Conservation (phyloP, 257 asterid species). For the Nicotiana tabacum region DNA sequence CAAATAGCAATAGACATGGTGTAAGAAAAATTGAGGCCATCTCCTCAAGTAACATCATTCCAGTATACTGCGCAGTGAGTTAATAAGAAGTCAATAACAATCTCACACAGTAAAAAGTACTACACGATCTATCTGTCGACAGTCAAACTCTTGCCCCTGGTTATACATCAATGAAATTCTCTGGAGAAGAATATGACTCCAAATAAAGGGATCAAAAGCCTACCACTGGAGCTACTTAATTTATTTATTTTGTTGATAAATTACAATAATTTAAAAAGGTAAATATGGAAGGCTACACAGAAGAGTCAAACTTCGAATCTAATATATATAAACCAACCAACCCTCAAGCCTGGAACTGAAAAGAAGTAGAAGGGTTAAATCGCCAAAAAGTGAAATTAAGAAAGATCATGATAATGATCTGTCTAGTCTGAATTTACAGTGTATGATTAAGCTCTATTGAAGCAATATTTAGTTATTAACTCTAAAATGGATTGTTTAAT, state of each 20-base stretch:
- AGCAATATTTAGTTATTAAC: neutral
- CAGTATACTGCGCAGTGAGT: slow-evolving; percentile 67
- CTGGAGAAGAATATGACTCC: neutral
- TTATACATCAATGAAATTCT: neutral
- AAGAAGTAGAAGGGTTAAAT: neutral
- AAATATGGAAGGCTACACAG: neutral
- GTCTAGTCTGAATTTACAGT: neutral
- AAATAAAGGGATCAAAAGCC: neutral
- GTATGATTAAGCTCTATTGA: neutral
- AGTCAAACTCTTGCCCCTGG: neutral
- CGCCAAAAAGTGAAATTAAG: neutral
- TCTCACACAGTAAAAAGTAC: neutral
- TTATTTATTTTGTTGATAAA: neutral
- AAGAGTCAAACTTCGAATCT: neutral
- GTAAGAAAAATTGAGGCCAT: slow-evolving; percentile 97
- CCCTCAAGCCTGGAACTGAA: neutral
- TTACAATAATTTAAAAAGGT: neutral
- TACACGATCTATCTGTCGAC: neutral
- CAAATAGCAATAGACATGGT: slow-evolving; percentile 69
- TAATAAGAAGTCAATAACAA: neutral
- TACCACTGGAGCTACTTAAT: neutral
- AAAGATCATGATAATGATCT: neutral
- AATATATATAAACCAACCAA: neutral
- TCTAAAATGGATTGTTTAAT: neutral
- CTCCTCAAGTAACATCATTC: slow-evolving; percentile 93